Conservation (phyloP, 495 filamentous ascomycete species). For the Aspergillus incahuasiensis region DNA sequence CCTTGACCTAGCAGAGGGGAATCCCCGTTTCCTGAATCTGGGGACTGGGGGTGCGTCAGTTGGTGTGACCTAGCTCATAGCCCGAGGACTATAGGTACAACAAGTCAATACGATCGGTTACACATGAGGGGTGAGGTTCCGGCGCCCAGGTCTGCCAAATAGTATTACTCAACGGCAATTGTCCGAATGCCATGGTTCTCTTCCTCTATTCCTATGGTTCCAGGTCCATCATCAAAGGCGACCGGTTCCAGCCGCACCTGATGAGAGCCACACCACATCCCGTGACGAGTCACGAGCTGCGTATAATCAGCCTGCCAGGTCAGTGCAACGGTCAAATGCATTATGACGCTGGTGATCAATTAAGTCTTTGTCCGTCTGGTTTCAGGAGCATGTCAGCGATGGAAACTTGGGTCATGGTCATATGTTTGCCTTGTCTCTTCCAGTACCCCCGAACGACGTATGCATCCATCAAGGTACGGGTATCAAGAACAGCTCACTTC, state of each 20-base stretch:
- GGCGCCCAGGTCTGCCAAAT: not conserved
- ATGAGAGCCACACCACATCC: not conserved
- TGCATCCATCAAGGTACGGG: not conserved
- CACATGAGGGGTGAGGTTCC: slow-evolving; percentile 1
- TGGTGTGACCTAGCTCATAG: not conserved
- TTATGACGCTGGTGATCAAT: slow-evolving; percentile 11
- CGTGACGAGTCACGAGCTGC: slow-evolving; percentile 9
- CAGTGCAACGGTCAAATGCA: slow-evolving; percentile 13
- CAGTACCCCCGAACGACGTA: not conserved
- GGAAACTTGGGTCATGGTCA: not conserved
- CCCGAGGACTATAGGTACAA: not conserved
- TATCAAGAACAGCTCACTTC: not conserved
- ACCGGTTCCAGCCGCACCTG: slow-evolving; percentile 12
- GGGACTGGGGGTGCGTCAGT: not conserved
- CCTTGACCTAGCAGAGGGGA: not conserved
- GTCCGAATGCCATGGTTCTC: not conserved
- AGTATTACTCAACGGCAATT: not conserved
- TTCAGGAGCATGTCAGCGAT: not conserved
- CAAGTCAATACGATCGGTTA: not conserved
- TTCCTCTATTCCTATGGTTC: slow-evolving; percentile 1
- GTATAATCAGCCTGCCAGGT: slow-evolving; percentile 16
- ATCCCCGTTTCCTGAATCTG: not conserved
- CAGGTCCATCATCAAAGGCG: not conserved
- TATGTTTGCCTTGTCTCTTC: not conserved
- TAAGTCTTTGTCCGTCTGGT: not conserved